A percentile compares a stretch with the other conserved stretches of the same genome.
These are phyloP conservation scores for Trypanosoma platydactyli DNA, from an alignment of 208 protist genomes.

Conservation along the genomic window DNA sequence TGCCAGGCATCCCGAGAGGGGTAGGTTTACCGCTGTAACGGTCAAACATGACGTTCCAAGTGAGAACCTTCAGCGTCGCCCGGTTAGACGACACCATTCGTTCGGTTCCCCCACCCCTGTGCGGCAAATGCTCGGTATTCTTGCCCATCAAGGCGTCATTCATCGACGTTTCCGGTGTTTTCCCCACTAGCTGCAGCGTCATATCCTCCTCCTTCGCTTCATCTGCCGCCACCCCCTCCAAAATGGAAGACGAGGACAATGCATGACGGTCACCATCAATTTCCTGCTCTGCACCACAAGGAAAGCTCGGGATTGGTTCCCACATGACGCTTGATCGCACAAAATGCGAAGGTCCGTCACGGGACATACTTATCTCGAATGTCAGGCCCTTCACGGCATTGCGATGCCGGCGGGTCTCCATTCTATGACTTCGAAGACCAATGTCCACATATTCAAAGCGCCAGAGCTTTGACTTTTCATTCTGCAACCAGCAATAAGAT, in stretches of 20 bases:
- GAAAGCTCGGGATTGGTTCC: conserved; percentile 30
- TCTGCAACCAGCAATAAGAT: conserved; percentile 74
- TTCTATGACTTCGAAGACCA: conserved; percentile 33
- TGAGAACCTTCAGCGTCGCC: conserved; percentile 63
- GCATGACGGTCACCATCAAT: not conserved
- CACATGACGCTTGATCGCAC: conserved; percentile 11
- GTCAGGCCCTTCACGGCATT: conserved; percentile 41
- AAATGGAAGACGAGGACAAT: not conserved
- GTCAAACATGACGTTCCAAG: conserved; percentile 93
- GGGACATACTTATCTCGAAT: conserved; percentile 34
- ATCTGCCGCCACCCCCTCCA: not conserved
- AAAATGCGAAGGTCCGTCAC: conserved; percentile 31
- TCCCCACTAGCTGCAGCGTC: not conserved
- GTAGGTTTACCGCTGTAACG: conserved; percentile 88
- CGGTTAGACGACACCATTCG: not conserved
- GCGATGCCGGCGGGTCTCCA: conserved; percentile 50
- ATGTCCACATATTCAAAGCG: conserved; percentile 81
- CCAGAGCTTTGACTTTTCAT: conserved; percentile 63
- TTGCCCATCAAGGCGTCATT: not conserved
- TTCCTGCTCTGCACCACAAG: conserved; percentile 26
- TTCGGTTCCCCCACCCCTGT: not conserved
- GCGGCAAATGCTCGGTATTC: not conserved
- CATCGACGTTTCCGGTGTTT: not conserved
- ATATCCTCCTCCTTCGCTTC: not conserved
- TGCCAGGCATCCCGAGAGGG: conserved; percentile 88